Evolutionary conservation across 768 basidiomycete genomes (phyloP), one percentile per base, ranked within the genome.

Genomic region (Favolaschia claudopus): DNA sequence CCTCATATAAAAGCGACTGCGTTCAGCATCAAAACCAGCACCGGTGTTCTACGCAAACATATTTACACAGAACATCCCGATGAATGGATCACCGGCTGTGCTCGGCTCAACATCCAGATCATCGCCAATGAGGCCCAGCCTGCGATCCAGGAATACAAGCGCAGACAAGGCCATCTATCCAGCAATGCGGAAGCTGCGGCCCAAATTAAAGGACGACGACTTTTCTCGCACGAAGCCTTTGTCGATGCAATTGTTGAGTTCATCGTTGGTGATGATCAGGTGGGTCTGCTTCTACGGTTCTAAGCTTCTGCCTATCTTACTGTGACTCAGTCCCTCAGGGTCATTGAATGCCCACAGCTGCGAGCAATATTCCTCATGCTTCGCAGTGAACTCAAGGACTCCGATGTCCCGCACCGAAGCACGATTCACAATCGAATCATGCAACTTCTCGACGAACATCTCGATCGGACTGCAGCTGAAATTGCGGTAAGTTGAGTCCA

Each of bases 361-460:
- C 56, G 60, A 3, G 39, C 22, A 2, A 57, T 60, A 14, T 63
- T 72, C 44, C 40, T 71, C 37, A 45, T 72, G 54, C 48, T 75
- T 7, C 48, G 67, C 15, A 47, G 62, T 9, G 70, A 72, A 22
- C 68, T 74, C 48, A 65, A 70, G 20, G 72, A 75, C 42, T 64
- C 60, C 4, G 72, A 75, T 50, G 74, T 73, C 40, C 74, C 70
- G 5, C 68, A 71, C 60, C 65, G 67, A 7, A 68, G 71, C 1
- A 64, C 50, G 1, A 63, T 73, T n/a, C 62, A 62, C 0, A 60
- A 63, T 4, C 62, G 60, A 13, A 58, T 75, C 27, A 56, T 52
- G 29, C 57, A 72, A 46, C 38, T 63, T 5, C 70, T 61, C 55
- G 62, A 71, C 15, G 45, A 67, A 29, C 60, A 72, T 62, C 40